These are phyloP conservation scores for Mangifera indica DNA, from an alignment of 345 rosid genomes.

Conservation along the genomic window DNA sequence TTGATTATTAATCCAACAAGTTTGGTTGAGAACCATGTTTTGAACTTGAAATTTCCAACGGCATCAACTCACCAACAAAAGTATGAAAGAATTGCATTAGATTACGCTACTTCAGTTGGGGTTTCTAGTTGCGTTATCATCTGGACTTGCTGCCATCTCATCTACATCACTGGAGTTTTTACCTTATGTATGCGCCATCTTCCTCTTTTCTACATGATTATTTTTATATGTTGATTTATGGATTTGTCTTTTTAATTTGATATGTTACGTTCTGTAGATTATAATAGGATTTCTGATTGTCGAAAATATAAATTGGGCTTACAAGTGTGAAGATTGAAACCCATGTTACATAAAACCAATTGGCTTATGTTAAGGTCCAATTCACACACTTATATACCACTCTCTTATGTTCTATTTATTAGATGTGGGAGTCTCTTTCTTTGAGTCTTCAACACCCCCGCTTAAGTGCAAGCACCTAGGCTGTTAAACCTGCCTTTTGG, in stretches of 20 bases:
- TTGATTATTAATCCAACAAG: background rate
- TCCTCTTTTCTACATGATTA: constrained; percentile 3
- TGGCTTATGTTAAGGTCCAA: too few relatives aligned
- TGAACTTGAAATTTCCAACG: background rate
- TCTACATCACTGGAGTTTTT: constrained; percentile 78
- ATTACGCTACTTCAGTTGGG: constrained; percentile 74
- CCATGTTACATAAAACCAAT: too few relatives aligned
- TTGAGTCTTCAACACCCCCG: too few relatives aligned
- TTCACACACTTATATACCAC: too few relatives aligned
- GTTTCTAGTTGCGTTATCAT: constrained; percentile 54
- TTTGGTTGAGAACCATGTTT: background rate
- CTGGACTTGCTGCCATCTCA: constrained; percentile 74
- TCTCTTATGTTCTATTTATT: too few relatives aligned
- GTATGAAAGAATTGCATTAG: constrained; percentile 7
- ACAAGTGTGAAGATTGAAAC: too few relatives aligned
- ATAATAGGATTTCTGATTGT: constrained; percentile 45
- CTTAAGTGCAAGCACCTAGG: too few relatives aligned
- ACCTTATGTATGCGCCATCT: constrained; percentile 43
- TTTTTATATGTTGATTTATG: constrained; percentile 13
- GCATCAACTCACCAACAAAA: background rate
- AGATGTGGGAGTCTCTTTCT: too few relatives aligned
- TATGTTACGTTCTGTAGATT: constrained; percentile 42
- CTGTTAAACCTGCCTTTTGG: too few relatives aligned
- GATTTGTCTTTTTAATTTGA: constrained; percentile 7
- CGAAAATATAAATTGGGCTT: too few relatives aligned